Percentiles rank a stretch among this genome's conserved stretches.
These are phyloP conservation scores for Backusella westeae DNA, from an alignment of 192 early-diverging fungal species.

Conservation along the genomic window DNA sequence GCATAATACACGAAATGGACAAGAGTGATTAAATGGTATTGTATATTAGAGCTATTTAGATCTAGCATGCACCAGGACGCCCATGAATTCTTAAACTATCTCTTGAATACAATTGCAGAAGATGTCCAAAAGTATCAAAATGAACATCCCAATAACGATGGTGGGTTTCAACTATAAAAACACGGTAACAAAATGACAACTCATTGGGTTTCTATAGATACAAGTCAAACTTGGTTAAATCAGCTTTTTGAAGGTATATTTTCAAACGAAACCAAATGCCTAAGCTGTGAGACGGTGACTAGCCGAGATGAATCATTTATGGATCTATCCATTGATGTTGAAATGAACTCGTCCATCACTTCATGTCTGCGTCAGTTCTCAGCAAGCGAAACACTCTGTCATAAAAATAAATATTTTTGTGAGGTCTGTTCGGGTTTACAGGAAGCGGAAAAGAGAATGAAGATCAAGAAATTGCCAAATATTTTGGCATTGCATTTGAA, in stretches of 20 bases:
- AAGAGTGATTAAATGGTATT: neutral
- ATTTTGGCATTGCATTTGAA: conserved; percentile 95
- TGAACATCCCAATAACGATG: conserved; percentile 34
- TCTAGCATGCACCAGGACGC: conserved; percentile 96
- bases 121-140: conserved; percentile 67
- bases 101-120: conserved; percentile 90
- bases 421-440: conserved; percentile 92
- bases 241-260: conserved; percentile 91
- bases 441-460: conserved; percentile 98
- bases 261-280: conserved; percentile 95
- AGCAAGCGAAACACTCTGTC: conserved; percentile 90
- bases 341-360: conserved; percentile 90
- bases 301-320: conserved; percentile 92
- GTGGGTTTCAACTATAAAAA: neutral
- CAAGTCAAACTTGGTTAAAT: conserved; percentile 82
- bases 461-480: conserved; percentile 89
- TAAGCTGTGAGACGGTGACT: conserved; percentile 95
- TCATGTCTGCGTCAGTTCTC: conserved; percentile 93
- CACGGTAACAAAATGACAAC: neutral
- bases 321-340: conserved; percentile 96
- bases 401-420: conserved; percentile 98
- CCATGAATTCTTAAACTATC: conserved; percentile 95
- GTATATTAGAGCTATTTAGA: conserved; percentile 76
- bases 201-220: neutral
- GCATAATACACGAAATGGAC: neutral